Evolutionary conservation across 768 basidiomycete genomes (phyloP).

Genomic region (Mycena chlorophos): DNA sequence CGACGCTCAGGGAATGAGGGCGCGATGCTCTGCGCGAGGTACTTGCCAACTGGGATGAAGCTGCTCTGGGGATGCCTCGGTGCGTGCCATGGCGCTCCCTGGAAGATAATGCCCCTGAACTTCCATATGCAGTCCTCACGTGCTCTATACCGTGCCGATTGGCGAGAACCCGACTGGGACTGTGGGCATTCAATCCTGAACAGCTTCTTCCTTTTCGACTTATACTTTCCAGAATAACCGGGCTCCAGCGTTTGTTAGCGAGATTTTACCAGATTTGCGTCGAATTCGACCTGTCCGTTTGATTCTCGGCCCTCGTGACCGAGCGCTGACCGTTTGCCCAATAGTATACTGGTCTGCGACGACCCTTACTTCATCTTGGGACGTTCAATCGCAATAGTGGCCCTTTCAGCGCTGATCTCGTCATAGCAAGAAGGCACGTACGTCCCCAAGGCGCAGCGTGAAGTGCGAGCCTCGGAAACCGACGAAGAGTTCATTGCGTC

Average conservation of each 20-base stretch:
- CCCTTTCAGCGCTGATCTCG: too few relatives aligned
- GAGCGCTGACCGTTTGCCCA: not conserved
- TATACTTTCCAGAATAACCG: conserved; percentile 53
- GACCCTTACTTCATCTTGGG: conserved; percentile 83
- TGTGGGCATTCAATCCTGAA: conserved; percentile 42
- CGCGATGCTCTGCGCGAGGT: conserved; percentile 57
- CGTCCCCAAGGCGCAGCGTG: conserved; percentile 41
- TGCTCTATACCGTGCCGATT: conserved; percentile 76
- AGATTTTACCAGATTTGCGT: conserved; percentile 85
- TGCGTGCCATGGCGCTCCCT: too few relatives aligned
- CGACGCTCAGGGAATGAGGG: conserved; percentile 72
- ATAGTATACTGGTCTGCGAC: too few relatives aligned
- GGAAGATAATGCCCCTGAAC: not conserved
- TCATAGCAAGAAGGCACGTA: conserved; percentile 45
- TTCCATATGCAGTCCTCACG: conserved; percentile 50
- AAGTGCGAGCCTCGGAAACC: conserved; percentile 24
- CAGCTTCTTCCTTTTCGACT: not conserved
- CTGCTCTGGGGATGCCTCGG: conserved; percentile 55
- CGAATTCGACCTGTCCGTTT: conserved; percentile 57
- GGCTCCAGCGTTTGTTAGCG: conserved; percentile 61
- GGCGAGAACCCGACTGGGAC: conserved; percentile 84
- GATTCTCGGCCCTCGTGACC: conserved; percentile 9
- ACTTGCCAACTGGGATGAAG: conserved; percentile 67
- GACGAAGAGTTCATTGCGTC: conserved; percentile 46
- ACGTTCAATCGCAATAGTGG: conserved; percentile 5